Base-by-base conservation (phyloP, 2,329 filamentous ascomycete genomes). In the Helicocarpus griseus region DNA sequence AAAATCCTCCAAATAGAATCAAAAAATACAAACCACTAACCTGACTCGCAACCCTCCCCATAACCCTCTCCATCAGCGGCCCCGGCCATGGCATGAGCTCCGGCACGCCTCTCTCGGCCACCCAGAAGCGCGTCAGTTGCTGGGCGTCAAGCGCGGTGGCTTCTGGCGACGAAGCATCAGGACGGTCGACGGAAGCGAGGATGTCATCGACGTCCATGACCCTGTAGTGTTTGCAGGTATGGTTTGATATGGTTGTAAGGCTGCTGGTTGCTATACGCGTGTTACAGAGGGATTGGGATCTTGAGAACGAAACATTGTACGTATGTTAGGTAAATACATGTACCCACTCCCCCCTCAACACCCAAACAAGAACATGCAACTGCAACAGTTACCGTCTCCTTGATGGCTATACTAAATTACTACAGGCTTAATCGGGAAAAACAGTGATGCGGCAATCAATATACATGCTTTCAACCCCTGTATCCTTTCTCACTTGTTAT, bases 81-180 rank as follows among this genome's bases (percentile, higher is more conserved):
- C 82, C 80, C 4, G 85, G 78, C 70, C 82, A 97, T 70, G 83
- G 80, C 36, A 97, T 75, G n/a, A 98, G 76, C 69, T 96, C 90
- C 2, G 91, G 89, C 41, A 89, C 85, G 52, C 86, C 87, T 60
- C 93, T 82, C 69, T 98, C 94, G 40, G 91, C 88, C 41, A 96
- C 81, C 91, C 91, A 98, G 61, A 85, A 86, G 62, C 91, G 85
- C 60, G 91, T 96, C 60, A 98, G 74, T 49, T 87, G 82, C 68
- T 96, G 89, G 59, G 97, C 78, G 70, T 97, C 91, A 62, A 82
- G 59, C 11, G 64, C 62, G 9, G 65, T 58, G 47, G 68, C 69
- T 54, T 69, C 65, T 4, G 62, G 62, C 14, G 61, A 65, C 41
- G 63, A 63, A 54, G 63, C 67, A 58, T 80, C 73, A 50, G 73